These are phyloP conservation scores for Myriosclerotinia curreyana DNA, from an alignment of 2,329 filamentous ascomycete genomes.

Conservation along the genomic window DNA sequence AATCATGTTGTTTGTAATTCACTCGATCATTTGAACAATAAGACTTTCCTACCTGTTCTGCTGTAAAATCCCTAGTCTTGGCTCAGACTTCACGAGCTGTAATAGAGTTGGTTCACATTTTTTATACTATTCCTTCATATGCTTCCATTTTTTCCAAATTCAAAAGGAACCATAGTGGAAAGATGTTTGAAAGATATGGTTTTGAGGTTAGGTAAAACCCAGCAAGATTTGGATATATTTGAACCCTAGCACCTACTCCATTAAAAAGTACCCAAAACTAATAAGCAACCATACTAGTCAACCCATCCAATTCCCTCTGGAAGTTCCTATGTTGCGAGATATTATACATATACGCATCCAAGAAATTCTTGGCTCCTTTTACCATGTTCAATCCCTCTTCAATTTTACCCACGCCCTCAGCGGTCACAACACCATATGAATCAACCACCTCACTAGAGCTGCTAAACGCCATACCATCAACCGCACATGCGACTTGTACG, in stretches of 20 bases:
- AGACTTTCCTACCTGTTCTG: too few species aligned
- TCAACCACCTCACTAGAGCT: constrained; percentile 51
- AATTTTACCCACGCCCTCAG: constrained; percentile 48
- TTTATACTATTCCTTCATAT: too few species aligned
- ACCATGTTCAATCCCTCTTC: constrained; percentile 57
- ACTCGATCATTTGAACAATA: too few species aligned
- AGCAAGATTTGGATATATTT: neutral
- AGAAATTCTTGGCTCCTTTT: constrained; percentile 65
- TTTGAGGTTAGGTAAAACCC: too few species aligned
- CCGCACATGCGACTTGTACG: constrained; percentile 48
- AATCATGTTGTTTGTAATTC: too few species aligned
- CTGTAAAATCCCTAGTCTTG: too few species aligned
- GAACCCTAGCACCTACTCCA: neutral
- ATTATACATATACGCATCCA: constrained; percentile 66
- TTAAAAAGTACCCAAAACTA: constrained; percentile 40
- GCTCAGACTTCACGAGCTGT: too few species aligned
- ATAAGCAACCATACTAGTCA: constrained; percentile 65
- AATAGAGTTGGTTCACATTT: too few species aligned
- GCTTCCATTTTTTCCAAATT: too few species aligned
- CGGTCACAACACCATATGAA: constrained; percentile 75
- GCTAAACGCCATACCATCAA: constrained; percentile 48
- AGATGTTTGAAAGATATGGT: too few species aligned
- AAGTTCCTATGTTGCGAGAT: constrained; percentile 73
- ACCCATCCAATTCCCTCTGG: constrained; percentile 68
- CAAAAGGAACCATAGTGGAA: too few species aligned